Evolutionary conservation across 2,329 filamentous ascomycete genomes (phyloP).

Genomic region (Plectosphaerella sp.): DNA sequence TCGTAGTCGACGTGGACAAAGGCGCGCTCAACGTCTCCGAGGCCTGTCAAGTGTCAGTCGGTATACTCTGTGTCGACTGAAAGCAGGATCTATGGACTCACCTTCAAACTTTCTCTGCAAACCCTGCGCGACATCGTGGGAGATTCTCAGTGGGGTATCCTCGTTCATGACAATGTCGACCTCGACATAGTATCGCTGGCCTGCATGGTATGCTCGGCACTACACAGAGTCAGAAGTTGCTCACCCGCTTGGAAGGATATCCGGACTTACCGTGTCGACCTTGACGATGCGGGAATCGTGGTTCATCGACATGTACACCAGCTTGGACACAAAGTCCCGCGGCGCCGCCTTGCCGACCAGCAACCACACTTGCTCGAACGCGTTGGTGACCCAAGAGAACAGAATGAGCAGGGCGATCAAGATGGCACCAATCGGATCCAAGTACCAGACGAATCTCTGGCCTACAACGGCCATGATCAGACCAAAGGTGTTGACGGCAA

Average conservation of each 20-base stretch:
- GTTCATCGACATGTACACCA: slow-evolving; percentile 51
- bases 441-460: slow-evolving; percentile 50
- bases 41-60: slow-evolving; percentile 12
- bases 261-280: slow-evolving; percentile 45
- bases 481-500: slow-evolving; percentile 50
- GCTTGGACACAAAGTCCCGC: slow-evolving; percentile 49
- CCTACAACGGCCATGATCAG: slow-evolving; percentile 52
- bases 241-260: neutral
- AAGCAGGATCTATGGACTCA: slow-evolving; percentile 1
- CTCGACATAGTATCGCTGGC: slow-evolving; percentile 58
- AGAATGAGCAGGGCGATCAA: slow-evolving; percentile 57
- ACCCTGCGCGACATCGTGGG: slow-evolving; percentile 56
- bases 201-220: slow-evolving; percentile 57
- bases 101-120: slow-evolving; percentile 59
- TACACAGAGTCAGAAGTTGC: slow-evolving; percentile 12
- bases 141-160: slow-evolving; percentile 46
- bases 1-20: slow-evolving; percentile 43
- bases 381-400: slow-evolving; percentile 56
- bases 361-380: slow-evolving; percentile 58
- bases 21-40: slow-evolving; percentile 35
- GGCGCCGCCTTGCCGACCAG: slow-evolving; percentile 59
- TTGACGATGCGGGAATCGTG: slow-evolving; percentile 50
- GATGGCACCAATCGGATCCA: slow-evolving; percentile 59
- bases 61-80: slow-evolving; percentile 1
- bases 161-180: slow-evolving; percentile 59